These are phyloP conservation scores for Cladochytrium replicatum DNA, from an alignment of 192 early-diverging fungal genomes.

Conservation along the genomic window DNA sequence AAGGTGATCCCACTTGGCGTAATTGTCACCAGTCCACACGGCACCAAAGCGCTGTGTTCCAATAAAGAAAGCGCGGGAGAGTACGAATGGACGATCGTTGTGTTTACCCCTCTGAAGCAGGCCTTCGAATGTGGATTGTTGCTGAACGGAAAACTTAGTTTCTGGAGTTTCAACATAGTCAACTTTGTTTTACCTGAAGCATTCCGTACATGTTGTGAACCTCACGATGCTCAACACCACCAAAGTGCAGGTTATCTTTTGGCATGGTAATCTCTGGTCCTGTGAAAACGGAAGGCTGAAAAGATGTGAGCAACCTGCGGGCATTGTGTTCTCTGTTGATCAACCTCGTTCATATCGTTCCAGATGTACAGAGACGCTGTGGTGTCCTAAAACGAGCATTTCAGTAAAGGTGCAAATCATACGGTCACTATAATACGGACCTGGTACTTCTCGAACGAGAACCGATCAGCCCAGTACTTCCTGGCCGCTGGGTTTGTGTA, in stretches of 20 bases:
- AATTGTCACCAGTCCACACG: slow-evolving; percentile 98
- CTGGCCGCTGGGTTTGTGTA: slow-evolving; percentile 69
- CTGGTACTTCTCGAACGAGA: slow-evolving; percentile 67
- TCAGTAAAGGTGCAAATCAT: background rate
- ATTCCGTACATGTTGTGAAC: slow-evolving; percentile 92
- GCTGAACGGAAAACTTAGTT: slow-evolving; percentile 30
- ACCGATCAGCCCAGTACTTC: slow-evolving; percentile 72
- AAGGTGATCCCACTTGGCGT: slow-evolving; percentile 81
- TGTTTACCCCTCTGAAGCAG: slow-evolving; percentile 36
- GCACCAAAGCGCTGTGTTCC: slow-evolving; percentile 93
- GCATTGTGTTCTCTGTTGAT: background rate
- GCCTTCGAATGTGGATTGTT: slow-evolving; percentile 78
- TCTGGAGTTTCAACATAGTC: slow-evolving; percentile 7
- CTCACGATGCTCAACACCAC: slow-evolving; percentile 84
- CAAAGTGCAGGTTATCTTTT: slow-evolving; percentile 84
- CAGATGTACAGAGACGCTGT: slow-evolving; percentile 77
- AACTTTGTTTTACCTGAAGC: slow-evolving; percentile 38
- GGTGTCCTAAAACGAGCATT: slow-evolving; percentile 44
- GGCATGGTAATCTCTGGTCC: slow-evolving; percentile 96
- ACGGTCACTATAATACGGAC: background rate
- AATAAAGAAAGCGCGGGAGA: slow-evolving; percentile 93
- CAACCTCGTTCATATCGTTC: slow-evolving; percentile 98
- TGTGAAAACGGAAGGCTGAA: slow-evolving; percentile 78
- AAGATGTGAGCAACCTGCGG: slow-evolving; percentile 9
- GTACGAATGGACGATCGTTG: slow-evolving; percentile 76